These are phyloP conservation scores for Paecilomyces dactylethromorphus DNA, from an alignment of 2,329 filamentous ascomycete species.

Conservation along the genomic window DNA sequence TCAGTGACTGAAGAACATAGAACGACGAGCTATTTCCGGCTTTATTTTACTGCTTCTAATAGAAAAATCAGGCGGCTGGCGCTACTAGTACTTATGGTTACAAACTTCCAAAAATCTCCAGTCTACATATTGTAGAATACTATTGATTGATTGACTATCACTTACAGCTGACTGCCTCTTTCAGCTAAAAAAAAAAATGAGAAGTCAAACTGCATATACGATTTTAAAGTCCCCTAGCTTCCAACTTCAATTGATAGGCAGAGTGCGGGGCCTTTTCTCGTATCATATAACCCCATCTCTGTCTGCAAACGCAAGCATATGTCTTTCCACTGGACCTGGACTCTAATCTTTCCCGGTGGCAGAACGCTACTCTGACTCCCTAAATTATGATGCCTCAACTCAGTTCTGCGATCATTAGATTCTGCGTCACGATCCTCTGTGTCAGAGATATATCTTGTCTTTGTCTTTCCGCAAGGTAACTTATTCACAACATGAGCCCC, in stretches of 20 bases:
- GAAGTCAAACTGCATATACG: too few relatives aligned
- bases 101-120: too few relatives aligned
- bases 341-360: conserved; percentile 17
- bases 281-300: conserved; percentile 40
- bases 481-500: conserved; percentile 5
- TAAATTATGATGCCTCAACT: conserved; percentile 19
- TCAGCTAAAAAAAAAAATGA: too few relatives aligned
- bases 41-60: too few relatives aligned
- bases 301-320: conserved; percentile 37
- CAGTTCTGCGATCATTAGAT: conserved; percentile 20
- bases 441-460: conserved; percentile 1
- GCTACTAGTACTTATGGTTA: too few relatives aligned
- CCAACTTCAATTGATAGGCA: conserved; percentile 26
- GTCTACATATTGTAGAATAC: too few relatives aligned
- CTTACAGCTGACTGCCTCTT: too few relatives aligned
- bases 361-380: conserved; percentile 5
- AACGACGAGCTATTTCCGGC: too few relatives aligned
- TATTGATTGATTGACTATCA: too few relatives aligned
- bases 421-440: conserved; percentile 6
- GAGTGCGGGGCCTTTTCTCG: conserved; percentile 26
- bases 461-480: conserved; percentile 12
- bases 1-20: too few relatives aligned
- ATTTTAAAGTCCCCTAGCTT: conserved; percentile 3
- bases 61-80: too few relatives aligned
- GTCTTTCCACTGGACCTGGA: conserved; percentile 30